phyloP scores from a whole-genome alignment of 371 early-diverging fungal genomes.

The Umbelopsis sp. region DNA sequence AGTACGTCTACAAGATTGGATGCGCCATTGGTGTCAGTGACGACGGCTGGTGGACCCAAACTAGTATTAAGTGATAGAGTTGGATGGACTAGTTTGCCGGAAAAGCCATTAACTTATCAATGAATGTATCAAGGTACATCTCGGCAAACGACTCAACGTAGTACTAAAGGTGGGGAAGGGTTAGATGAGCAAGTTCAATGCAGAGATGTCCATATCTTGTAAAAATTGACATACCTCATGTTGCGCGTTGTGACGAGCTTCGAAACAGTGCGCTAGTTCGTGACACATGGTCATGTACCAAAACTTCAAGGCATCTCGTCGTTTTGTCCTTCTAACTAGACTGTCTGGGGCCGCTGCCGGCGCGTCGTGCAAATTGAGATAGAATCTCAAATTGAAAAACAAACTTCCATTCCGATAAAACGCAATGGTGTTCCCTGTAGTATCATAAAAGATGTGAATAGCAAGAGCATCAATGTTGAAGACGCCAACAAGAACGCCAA shows the following conservation, averaged over 20 bases:
- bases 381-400: slow-evolving; percentile 87
- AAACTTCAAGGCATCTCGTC: slow-evolving; percentile 66
- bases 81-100: neutral
- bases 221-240: slow-evolving; percentile 50
- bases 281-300: slow-evolving; percentile 92
- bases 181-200: too few species aligned
- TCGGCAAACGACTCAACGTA: slow-evolving; percentile 82
- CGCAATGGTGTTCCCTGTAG: slow-evolving; percentile 72
- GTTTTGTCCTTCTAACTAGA: slow-evolving; percentile 30
- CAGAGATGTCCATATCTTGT: neutral
- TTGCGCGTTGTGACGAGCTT: slow-evolving; percentile 51
- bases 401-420: slow-evolving; percentile 80
- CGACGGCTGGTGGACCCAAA: too few species aligned
- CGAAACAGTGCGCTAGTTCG: slow-evolving; percentile 89
- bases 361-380: slow-evolving; percentile 68
- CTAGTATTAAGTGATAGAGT: neutral
- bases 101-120: slow-evolving; percentile 21
- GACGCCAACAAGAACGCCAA: slow-evolving; percentile 61
- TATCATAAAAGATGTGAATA: slow-evolving; percentile 81
- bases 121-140: slow-evolving; percentile 64
- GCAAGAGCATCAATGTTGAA: slow-evolving; percentile 62
- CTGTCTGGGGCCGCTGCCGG: slow-evolving; percentile 12
- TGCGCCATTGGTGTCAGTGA: neutral
- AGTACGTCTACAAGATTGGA: neutral
- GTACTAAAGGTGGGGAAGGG: slow-evolving; percentile 37